A percentile compares a stretch with the other conserved stretches of the same genome.
Conservation (phyloP, 129 eudicot genomes). For the Silybum marianum region DNA sequence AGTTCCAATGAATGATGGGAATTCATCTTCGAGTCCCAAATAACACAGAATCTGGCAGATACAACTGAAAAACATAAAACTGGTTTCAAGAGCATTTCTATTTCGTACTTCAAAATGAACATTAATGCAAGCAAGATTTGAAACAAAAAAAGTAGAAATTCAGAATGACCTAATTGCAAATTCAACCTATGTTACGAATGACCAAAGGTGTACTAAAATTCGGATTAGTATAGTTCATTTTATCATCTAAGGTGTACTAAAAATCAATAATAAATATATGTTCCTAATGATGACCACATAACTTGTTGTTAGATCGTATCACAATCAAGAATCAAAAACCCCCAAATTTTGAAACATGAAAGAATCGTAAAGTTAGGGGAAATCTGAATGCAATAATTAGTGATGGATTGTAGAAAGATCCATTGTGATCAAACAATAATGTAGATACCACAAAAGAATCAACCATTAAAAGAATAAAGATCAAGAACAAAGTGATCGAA, state of each 20-base stretch:
- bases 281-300: neutral
- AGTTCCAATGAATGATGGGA: constrained; percentile 46
- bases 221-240: too few relatives aligned
- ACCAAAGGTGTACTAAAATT: too few relatives aligned
- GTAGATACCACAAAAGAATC: neutral
- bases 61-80: constrained; percentile 29
- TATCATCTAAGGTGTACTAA: too few relatives aligned
- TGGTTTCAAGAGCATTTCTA: constrained; percentile 7
- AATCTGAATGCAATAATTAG: neutral
- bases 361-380: neutral
- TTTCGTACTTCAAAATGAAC: constrained; percentile 15
- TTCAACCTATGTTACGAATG: too few relatives aligned
- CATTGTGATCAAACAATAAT: neutral
- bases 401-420: neutral
- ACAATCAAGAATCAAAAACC: neutral
- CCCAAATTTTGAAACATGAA: constrained; percentile 10
- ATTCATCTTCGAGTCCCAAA: constrained; percentile 45
- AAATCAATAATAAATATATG: too few relatives aligned
- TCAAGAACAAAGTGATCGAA: neutral
- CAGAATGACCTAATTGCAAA: neutral
- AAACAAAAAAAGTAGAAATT: neutral
- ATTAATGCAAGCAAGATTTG: neutral
- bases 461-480: neutral
- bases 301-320: neutral
- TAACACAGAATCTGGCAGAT: constrained; percentile 8